Base-by-base conservation (phyloP, 2,329 filamentous ascomycete species). In the Talaromyces sp. region DNA sequence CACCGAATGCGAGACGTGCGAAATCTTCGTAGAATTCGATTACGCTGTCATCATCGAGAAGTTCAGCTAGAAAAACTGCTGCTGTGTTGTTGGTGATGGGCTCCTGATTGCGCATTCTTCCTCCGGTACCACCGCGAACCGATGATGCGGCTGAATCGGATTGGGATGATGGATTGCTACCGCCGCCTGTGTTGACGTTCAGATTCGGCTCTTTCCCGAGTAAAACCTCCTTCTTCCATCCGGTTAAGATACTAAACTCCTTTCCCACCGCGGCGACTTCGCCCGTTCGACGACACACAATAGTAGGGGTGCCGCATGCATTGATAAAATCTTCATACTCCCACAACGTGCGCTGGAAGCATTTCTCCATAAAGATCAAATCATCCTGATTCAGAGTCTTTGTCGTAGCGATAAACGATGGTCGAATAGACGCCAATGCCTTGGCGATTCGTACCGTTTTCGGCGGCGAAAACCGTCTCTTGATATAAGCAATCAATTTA, bases 21-120 rank as follows among this genome's bases (percentile, higher is more conserved):
- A 96, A 97, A 70, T 97, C 91, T 65, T 97, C 92, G 71, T 97
- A 96, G 72, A 97, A 97, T 64, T 96, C 87, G 3, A 97, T 87
- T 0, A 96, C 91, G 58, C 88, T 92, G 67, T 96, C 91, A 63
- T 97, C 91, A 66, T 97, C 94, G 65, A 99, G 83, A 33, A 99
- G 80, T 71, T 97, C 93, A 0, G 93, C 91, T 50, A 97, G 81
- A 68, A 96, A 96, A 1, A 97, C 90, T 0, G 92, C 89, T 62
- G 92, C 88, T 2, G 82, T 81, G 55, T 83, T 79, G 40, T 17
- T 55, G n/a, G 21, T 28, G 10, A n/a, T 22, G 15, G 48, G 19
- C n/a, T 59, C 57, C 21, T 50, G 51, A 6, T 78, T 80, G 39
- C 78, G 76, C 25, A 65, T 64, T 13, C 58, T 59, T 45, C 80